Evolutionary conservation across 2,329 filamentous ascomycete species (phyloP).

Genomic region (Phaeomoniella chlamydospora): DNA sequence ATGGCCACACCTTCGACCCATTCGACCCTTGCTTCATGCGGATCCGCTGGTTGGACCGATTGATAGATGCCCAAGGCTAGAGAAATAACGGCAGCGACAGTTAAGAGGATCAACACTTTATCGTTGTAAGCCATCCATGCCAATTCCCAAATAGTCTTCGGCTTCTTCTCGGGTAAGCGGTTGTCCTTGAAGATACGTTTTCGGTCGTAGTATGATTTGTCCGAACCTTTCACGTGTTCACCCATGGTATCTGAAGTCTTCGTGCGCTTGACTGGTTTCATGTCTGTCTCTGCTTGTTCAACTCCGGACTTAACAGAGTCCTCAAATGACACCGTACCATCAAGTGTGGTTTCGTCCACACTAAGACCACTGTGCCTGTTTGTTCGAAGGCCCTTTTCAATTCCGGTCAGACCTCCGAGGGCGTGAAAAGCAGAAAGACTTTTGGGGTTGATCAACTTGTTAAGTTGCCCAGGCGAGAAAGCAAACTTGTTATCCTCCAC

Average conservation of each 20-base stretch:
- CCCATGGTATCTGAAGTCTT: slow-evolving; percentile 8
- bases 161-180: slow-evolving; percentile 47
- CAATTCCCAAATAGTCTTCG: slow-evolving; percentile 50
- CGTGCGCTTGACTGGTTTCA: slow-evolving; percentile 7
- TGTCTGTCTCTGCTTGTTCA: slow-evolving; percentile 6
- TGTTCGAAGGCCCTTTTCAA: slow-evolving; percentile 60
- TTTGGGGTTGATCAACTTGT: slow-evolving; percentile 69
- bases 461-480: slow-evolving; percentile 57
- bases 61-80: slow-evolving; percentile 55
- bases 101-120: slow-evolving; percentile 57
- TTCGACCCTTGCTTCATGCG: slow-evolving; percentile 42
- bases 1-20: slow-evolving; percentile 77
- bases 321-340: slow-evolving; percentile 54
- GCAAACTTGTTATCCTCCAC: slow-evolving; percentile 57
- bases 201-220: slow-evolving; percentile 42
- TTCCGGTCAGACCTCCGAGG: slow-evolving; percentile 54
- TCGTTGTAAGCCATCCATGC: slow-evolving; percentile 69
- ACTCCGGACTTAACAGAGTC: slow-evolving; percentile 31
- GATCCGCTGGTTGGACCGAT: slow-evolving; percentile 13
- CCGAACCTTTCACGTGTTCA: slow-evolving; percentile 11
- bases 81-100: slow-evolving; percentile 53
- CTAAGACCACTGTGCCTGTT: slow-evolving; percentile 52
- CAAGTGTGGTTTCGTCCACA: slow-evolving; percentile 49
- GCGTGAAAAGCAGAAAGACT: slow-evolving; percentile 60
- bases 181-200: slow-evolving; percentile 58